Conservation (phyloP, 129 eudicot species). For the Saussurea involucrata region DNA sequence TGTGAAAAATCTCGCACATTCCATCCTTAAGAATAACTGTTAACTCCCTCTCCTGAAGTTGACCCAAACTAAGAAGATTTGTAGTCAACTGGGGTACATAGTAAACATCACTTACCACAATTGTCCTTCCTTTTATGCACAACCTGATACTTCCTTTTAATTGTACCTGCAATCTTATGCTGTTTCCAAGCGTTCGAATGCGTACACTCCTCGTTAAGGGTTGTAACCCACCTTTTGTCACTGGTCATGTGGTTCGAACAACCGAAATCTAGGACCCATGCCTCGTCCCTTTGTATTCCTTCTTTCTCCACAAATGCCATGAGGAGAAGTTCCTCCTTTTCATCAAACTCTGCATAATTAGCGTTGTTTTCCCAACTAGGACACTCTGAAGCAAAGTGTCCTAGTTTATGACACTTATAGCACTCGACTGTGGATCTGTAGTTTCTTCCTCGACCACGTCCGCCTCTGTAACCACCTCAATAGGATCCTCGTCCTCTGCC, state of each 20-base stretch:
- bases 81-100: not conserved
- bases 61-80: not conserved
- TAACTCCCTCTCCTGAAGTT: not conserved
- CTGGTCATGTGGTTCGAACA: conserved; percentile 3
- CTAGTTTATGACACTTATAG: not conserved
- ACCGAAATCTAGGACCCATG: not conserved
- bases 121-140: not conserved
- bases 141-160: not conserved
- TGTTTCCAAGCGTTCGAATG: not conserved
- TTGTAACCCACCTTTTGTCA: not conserved
- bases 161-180: not conserved
- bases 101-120: not conserved
- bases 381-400: not conserved
- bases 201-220: not conserved
- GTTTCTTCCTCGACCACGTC: not conserved
- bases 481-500: not conserved
- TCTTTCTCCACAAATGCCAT: not conserved
- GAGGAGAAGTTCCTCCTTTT: not conserved
- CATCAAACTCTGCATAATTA: not conserved
- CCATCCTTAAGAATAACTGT: not conserved
- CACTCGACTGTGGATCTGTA: not conserved
- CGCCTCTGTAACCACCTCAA: not conserved
- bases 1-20: not conserved
- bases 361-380: not conserved
- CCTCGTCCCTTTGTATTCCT: not conserved